Conservation (phyloP, 2,329 filamentous ascomycete genomes). For the Aplosporella prunicola region DNA sequence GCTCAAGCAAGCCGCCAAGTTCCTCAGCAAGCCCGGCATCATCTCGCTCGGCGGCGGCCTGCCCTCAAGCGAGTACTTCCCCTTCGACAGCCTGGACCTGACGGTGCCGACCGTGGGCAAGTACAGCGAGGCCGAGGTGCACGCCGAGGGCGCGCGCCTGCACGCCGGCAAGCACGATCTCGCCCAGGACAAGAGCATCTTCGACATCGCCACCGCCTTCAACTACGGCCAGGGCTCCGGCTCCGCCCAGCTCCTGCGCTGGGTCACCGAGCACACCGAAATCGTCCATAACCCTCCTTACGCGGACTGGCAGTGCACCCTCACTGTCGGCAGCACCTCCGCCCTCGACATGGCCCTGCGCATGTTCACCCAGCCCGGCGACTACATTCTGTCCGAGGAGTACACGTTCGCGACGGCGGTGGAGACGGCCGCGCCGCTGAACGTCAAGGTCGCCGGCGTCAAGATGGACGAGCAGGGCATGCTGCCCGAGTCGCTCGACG, state of each 20-base stretch:
- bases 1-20: slow-evolving; percentile 74
- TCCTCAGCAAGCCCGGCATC: slow-evolving; percentile 69
- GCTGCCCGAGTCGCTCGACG: slow-evolving; percentile 51
- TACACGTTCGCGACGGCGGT: slow-evolving; percentile 79
- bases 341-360: slow-evolving; percentile 75
- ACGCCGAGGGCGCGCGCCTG: slow-evolving; percentile 47
- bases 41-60: slow-evolving; percentile 91
- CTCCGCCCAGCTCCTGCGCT: slow-evolving; percentile 77
- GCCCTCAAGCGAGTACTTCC: slow-evolving; percentile 83
- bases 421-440: slow-evolving; percentile 55
- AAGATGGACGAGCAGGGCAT: slow-evolving; percentile 60
- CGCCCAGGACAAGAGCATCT: slow-evolving; percentile 50
- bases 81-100: slow-evolving; percentile 69
- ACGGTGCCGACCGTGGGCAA: slow-evolving; percentile 60
- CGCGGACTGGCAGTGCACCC: slow-evolving; percentile 75
- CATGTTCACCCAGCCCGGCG: slow-evolving; percentile 67
- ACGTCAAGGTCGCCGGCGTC: slow-evolving; percentile 50
- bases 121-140: slow-evolving; percentile 61
- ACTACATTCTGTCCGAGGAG: slow-evolving; percentile 76
- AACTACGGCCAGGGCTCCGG: slow-evolving; percentile 90
- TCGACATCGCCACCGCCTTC: slow-evolving; percentile 76
- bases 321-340: slow-evolving; percentile 79
- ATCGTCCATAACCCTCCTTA: slow-evolving; percentile 81
- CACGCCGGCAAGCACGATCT: slow-evolving; percentile 78
- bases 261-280: slow-evolving; percentile 91